phyloP scores from a whole-genome alignment of 176 grass and related monocot species.

The Neostapfia colusana region DNA sequence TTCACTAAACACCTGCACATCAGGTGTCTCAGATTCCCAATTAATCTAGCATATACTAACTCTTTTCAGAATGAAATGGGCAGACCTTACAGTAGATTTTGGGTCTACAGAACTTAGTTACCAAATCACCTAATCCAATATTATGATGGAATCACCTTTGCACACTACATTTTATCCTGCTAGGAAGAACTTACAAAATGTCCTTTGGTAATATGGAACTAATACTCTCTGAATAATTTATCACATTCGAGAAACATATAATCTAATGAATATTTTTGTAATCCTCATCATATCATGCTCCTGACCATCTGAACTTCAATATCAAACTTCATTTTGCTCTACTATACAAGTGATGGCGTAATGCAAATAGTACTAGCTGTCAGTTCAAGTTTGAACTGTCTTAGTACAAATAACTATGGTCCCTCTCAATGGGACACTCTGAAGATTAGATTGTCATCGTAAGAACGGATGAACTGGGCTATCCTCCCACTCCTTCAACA shows the following conservation, averaged over 20 bases:
- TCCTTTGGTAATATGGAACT: neutral
- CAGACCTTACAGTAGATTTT: neutral
- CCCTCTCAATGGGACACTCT: neutral
- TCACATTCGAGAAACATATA: neutral
- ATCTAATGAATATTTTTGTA: neutral
- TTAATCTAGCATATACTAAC: neutral
- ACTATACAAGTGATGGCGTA: neutral
- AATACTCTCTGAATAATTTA: neutral
- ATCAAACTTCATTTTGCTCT: neutral
- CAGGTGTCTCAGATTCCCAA: neutral
- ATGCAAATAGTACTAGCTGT: conserved; percentile 15
- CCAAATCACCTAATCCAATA: neutral
- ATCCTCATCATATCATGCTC: neutral
- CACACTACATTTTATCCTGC: neutral
- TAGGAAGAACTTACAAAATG: conserved; percentile 1
- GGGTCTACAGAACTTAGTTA: neutral
- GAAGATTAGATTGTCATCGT: neutral
- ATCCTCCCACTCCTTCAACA: neutral
- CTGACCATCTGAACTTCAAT: neutral
- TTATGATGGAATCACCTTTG: neutral
- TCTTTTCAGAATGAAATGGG: neutral
- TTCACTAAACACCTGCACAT: neutral
- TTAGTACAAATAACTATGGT: neutral
- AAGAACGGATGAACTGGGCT: neutral
- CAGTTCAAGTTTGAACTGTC: neutral